Evolutionary conservation across 2,329 filamentous ascomycete genomes (phyloP), one percentile per base, ranked within the genome.

Genomic region (Ophiostoma triangulosporum): DNA sequence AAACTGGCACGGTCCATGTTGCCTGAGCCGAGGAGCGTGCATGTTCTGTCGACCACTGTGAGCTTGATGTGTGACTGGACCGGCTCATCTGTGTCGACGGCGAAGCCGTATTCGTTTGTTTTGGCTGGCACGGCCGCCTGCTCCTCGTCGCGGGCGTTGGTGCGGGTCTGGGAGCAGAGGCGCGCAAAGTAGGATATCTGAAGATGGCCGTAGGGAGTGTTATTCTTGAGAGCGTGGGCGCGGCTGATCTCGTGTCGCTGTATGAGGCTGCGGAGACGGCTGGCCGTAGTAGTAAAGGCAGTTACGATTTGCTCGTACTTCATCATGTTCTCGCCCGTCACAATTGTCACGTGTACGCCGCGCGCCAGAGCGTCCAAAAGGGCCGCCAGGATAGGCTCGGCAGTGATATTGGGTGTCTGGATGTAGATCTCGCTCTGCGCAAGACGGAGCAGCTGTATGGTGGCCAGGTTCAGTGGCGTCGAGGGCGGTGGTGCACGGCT

Each of bases 1-100:
- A 86, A 93, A 63, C 85, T 90, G 7, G 88, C 86, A 1, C 87
- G 77, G 67, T 94, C 88, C 74, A 90, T 80, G 64, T 94, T 94
- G 1, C 86, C 87, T 17, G 85, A 90, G 0, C 88, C 88, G 3
- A 93, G 68, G 1, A 93, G 73, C 1, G 83, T 71, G 20, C 81
- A 78, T 57, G 80, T 72, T 1, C 73, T 72, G 64, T 94, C 88
- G 3, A 91, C 76, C 52, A 89, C 73, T 0, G 80, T 84, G 63
- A 89, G 74, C 66, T 94, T 94, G 54, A 91, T 70, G 67, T 94
- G 88, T 4, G 81, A 83, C 52, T 88, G 81, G 2, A 84, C 78
- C 0, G 86, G 84, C 61, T 86, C 80, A 17, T 75, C 71, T 0
- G 63, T 63, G 54, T 62, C 50, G 64, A 61, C 45, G 36, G 61